Base-by-base conservation (phyloP, 441 rosid species). In the Erodium chrysanthum region DNA sequence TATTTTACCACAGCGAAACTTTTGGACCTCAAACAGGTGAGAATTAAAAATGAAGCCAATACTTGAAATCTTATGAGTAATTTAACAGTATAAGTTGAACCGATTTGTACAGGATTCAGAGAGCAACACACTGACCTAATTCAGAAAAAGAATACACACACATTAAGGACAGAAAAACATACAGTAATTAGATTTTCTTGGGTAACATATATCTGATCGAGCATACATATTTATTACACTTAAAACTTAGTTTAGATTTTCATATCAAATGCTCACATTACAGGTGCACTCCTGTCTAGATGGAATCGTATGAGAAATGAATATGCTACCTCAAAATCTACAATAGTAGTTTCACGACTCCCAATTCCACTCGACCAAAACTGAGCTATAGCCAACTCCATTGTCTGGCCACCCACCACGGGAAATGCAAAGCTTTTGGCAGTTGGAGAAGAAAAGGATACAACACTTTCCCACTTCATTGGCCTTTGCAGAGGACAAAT, bases 331-430 rank as follows among this genome's bases (percentile, higher is more conserved):
- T 95, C 95, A 84, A 95, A 92, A 77, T 95, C 97, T 63, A 90
- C 93, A 58, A 72, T 23, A 67, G 99, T 77, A 37, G 80, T 80
- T 80, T 92, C 96, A 71, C 81, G 84, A 84, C 98, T 95, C 75
- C 96, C 99, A 67, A 90, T 80, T 76, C 99, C 99, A 78, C 99
- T 95, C 65, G 97, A 87, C 98, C 99, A 92, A 80, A 88, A 95
- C 76, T 92, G 99, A 76, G 99, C 96, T 74, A 95, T 71, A 70
- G 88, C 89, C 72, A 95, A 83, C 79, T 95, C 99, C 96, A 90
- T 86, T 48, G 97, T 92, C 80, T 81, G 91, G 71, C 99, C 98
- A 80, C 91, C 83, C 70, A 86, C 85, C 65, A 90, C 96, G 65
- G 89, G 85, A 73, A 95, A 88, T 52, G 87, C 31, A 78, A 86